phyloP scores from a whole-genome alignment of 805 yeast genomes.

The Kazachstania martiniae region DNA sequence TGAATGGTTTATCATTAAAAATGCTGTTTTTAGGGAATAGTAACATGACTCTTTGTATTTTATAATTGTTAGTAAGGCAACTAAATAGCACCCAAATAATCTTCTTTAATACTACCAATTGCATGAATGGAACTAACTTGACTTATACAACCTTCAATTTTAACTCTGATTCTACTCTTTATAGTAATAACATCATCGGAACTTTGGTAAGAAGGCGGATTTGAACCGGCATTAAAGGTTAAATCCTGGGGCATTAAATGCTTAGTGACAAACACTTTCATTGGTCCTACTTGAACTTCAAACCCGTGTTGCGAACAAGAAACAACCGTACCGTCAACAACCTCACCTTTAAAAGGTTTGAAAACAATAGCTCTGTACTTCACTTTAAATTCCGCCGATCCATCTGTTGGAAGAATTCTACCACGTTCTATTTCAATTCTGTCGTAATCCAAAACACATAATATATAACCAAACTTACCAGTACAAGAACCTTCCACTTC shows the following conservation, averaged over 20 bases:
- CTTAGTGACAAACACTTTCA: slow-evolving; percentile 87
- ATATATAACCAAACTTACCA: slow-evolving; percentile 95
- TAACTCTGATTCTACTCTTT: slow-evolving; percentile 86
- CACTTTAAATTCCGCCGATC: slow-evolving; percentile 93
- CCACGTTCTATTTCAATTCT: slow-evolving; percentile 93
- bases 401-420: slow-evolving; percentile 77
- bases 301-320: slow-evolving; percentile 92
- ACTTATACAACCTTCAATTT: slow-evolving; percentile 93
- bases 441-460: slow-evolving; percentile 92
- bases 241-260: slow-evolving; percentile 91
- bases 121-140: slow-evolving; percentile 97
- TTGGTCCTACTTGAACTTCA: slow-evolving; percentile 96
- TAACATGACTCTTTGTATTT: too few relatives aligned
- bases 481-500: slow-evolving; percentile 99
- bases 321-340: slow-evolving; percentile 92
- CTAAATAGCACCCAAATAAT: slow-evolving; percentile 74
- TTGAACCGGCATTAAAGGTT: slow-evolving; percentile 87
- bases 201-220: slow-evolving; percentile 96
- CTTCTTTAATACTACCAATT: slow-evolving; percentile 96
- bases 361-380: slow-evolving; percentile 94
- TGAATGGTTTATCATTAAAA: too few relatives aligned
- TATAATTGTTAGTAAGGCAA: too few relatives aligned
- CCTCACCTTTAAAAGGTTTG: slow-evolving; percentile 98
- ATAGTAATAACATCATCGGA: slow-evolving; percentile 92
- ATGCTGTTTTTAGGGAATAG: too few relatives aligned